These are phyloP conservation scores for Aeminium ludgeri DNA, from an alignment of 495 filamentous ascomycete genomes.

Conservation along the genomic window DNA sequence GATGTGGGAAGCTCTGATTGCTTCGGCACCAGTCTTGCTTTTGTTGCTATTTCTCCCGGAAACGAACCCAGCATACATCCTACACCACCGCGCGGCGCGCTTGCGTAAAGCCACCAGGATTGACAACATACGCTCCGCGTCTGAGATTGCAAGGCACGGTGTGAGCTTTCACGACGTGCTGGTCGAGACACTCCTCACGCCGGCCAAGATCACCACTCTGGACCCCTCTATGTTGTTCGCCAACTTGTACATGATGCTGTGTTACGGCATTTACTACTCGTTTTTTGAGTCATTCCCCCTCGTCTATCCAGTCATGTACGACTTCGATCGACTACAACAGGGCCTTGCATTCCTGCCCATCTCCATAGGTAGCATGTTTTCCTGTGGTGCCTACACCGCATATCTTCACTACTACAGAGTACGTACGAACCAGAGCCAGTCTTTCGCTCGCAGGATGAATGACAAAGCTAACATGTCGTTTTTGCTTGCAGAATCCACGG, in stretches of 20 bases:
- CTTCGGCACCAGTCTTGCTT: slow-evolving; percentile 30
- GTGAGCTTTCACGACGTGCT: slow-evolving; percentile 31
- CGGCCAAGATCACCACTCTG: slow-evolving; percentile 43
- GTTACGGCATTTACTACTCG: slow-evolving; percentile 52
- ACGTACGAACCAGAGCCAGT: slow-evolving; percentile 35
- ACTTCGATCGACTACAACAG: slow-evolving; percentile 41
- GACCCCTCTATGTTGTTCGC: slow-evolving; percentile 50
- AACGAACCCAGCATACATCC: slow-evolving; percentile 35
- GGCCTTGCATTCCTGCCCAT: slow-evolving; percentile 52
- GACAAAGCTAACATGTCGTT: no score
- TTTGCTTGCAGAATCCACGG: no score
- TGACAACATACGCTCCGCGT: slow-evolving; percentile 18
- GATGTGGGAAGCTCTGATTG: slow-evolving; percentile 32
- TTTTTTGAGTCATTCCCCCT: slow-evolving; percentile 63
- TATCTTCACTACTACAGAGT: no score
- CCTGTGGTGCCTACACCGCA: slow-evolving; percentile 32
- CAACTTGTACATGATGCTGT: slow-evolving; percentile 43
- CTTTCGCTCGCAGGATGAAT: slow-evolving; percentile 28
- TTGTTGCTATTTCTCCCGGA: slow-evolving; percentile 41
- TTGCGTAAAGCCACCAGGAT: slow-evolving; percentile 29
- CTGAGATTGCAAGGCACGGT: slow-evolving; percentile 28
- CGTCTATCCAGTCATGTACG: slow-evolving; percentile 46
- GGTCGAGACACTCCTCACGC: slow-evolving; percentile 43
- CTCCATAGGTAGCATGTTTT: slow-evolving; percentile 38
- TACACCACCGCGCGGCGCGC: slow-evolving; percentile 37